These are phyloP conservation scores for Trichoderma gamsii DNA, from an alignment of 495 filamentous ascomycete species.

Conservation along the genomic window DNA sequence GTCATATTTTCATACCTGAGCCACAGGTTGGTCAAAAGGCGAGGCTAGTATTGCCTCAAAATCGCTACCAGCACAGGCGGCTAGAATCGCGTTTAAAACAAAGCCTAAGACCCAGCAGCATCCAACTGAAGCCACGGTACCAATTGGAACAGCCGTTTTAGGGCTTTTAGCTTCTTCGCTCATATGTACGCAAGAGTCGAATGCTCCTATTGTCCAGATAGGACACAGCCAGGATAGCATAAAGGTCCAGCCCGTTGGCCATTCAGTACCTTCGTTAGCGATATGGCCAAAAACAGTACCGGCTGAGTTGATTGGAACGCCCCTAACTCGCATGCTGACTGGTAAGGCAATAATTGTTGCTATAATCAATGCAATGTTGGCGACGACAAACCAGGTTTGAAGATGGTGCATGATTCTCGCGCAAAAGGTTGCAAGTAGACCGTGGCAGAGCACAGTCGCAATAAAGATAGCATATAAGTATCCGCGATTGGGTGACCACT, in stretches of 20 bases:
- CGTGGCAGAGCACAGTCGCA: conserved; percentile 52
- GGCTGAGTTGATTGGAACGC: conserved; percentile 32
- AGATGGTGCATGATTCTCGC: conserved; percentile 60
- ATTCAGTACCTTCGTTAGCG: conserved; percentile 50
- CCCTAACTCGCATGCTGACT: conserved; percentile 37
- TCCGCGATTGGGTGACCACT: conserved; percentile 54
- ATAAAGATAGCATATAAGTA: conserved; percentile 60
- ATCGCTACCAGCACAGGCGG: conserved; percentile 43
- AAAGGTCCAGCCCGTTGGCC: conserved; percentile 58
- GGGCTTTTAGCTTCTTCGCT: conserved; percentile 61
- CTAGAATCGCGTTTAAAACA: conserved; percentile 46
- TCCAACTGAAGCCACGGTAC: conserved; percentile 52
- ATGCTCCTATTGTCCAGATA: conserved; percentile 60
- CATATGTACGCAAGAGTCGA: conserved; percentile 48
- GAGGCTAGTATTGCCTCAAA: conserved; percentile 34
- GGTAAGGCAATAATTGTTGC: conserved; percentile 62
- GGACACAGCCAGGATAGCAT: conserved; percentile 60
- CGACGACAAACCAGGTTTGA: conserved; percentile 55
- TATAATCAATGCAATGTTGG: conserved; percentile 58
- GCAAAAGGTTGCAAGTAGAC: conserved; percentile 48
- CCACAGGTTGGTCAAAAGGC: conserved; percentile 40
- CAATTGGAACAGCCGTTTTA: conserved; percentile 54
- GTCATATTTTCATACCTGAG: neutral
- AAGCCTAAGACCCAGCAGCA: conserved; percentile 47
- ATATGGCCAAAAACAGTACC: conserved; percentile 43